Evolutionary conservation across 2,329 filamentous ascomycete species (phyloP), one percentile per base, ranked within the genome.

Genomic region (Fusarium sp.): DNA sequence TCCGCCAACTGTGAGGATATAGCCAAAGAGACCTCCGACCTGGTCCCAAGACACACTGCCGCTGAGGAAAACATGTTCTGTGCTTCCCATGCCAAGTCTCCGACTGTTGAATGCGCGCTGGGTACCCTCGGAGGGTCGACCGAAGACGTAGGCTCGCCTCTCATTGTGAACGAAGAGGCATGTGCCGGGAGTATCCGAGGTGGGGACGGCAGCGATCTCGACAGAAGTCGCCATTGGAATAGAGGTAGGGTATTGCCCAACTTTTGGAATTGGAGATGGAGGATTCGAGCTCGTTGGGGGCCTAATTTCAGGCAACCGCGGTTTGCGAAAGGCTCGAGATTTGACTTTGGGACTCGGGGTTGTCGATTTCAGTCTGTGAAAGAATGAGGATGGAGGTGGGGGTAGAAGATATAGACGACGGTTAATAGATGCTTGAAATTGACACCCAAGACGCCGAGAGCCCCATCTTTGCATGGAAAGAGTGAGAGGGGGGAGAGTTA

Each of bases 161-260:
- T 95, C 92, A 75, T 93, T 94, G 77, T 95, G 90, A 6, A 99
- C 83, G 36, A 93, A 77, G 31, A 98, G 79, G 54, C 88, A 87
- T 2, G 93, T 92, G 58, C 95, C 95, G 1, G 90, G 87, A 18
- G 93, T 97, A 80, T 99, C 96, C 64, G 90, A 91, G 71, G 95
- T 96, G 13, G 95, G 95, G 64, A 91, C 91, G 16, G 90, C 91
- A 67, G 95, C 79, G 73, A 98, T 81, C 78, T 96, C 90, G 61
- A 94, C 84, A 74, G 84, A 88, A 77, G 86, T 90, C 73, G 89
- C 85, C 94, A 97, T 97, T 68, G 70, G 61, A 9, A 14, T 33
- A 16, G 4, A 4, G 11, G 54, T 3, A 27, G 42, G 3, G 23
- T 46, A 46, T 27, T 16, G 13, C 23, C 42, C 14, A 27, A 16